Percentiles rank a stretch among this genome's conserved stretches.
Conservation (phyloP, 2,329 filamentous ascomycete genomes). For the Fusarium veterinarium region DNA sequence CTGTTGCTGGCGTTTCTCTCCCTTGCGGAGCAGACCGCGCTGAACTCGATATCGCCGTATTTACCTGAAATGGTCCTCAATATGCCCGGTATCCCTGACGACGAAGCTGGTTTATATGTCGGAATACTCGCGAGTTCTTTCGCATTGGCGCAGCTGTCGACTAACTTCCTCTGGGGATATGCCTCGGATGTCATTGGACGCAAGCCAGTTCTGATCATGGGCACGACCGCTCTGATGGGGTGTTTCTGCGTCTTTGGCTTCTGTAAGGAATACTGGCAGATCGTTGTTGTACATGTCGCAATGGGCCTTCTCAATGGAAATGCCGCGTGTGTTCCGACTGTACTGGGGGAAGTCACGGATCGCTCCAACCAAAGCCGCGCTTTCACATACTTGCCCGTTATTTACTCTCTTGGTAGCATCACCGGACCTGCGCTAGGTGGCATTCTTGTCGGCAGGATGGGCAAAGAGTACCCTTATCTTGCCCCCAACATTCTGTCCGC, state of each 20-base stretch:
- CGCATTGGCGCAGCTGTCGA: constrained; percentile 89
- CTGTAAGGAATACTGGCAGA: constrained; percentile 83
- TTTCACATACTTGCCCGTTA: constrained; percentile 93
- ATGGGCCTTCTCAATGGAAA: constrained; percentile 98
- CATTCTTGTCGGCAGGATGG: constrained; percentile 74
- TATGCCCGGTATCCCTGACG: constrained; percentile 81
- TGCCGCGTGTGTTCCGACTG: constrained; percentile 92
- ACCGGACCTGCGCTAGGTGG: constrained; percentile 94
- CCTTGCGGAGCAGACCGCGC: constrained; percentile 91
- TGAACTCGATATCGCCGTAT: constrained; percentile 97
- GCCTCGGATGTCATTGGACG: constrained; percentile 74
- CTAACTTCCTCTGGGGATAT: constrained; percentile 77
- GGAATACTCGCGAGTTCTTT: constrained; percentile 92
- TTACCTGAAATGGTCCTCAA: constrained; percentile 90
- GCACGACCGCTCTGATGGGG: constrained; percentile 82
- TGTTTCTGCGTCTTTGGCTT: constrained; percentile 92
- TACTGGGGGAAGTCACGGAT: constrained; percentile 93
- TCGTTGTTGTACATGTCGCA: constrained; percentile 83
- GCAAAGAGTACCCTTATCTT: constrained; percentile 81
- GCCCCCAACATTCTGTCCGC: constrained; percentile 85
- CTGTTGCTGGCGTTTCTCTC: constrained; percentile 87
- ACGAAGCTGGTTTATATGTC: constrained; percentile 85
- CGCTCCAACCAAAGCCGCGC: constrained; percentile 92
- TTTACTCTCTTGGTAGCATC: constrained; percentile 96
- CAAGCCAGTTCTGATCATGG: constrained; percentile 79